phyloP scores from a whole-genome alignment of 305 asterid species.

The Rubia peregrina region DNA sequence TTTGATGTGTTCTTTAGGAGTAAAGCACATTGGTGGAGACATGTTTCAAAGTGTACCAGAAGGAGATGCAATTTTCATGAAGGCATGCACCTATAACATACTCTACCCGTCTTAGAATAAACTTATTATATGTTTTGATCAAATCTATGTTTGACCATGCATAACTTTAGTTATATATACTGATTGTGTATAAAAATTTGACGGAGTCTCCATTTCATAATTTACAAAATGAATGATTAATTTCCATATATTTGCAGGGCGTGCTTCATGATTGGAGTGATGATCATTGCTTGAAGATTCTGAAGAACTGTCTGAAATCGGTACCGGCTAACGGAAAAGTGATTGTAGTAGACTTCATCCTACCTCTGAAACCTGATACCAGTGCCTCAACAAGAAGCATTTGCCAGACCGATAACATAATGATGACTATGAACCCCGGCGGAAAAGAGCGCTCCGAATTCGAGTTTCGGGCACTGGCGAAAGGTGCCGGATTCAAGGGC shows the following conservation, averaged over 20 bases:
- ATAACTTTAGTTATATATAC: too few species aligned
- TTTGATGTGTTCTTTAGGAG: constrained; percentile 8
- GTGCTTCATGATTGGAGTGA: constrained; percentile 8
- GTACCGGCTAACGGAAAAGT: constrained; percentile 1
- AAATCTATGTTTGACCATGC: too few species aligned
- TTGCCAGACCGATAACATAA: constrained; percentile 1
- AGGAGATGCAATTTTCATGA: constrained; percentile 20
- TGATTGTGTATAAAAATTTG: too few species aligned
- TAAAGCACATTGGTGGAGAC: constrained; percentile 28
- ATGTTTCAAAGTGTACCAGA: constrained; percentile 31
- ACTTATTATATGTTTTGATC: too few species aligned
- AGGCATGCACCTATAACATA: background rate
- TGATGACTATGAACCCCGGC: constrained; percentile 4
- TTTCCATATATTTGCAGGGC: background rate
- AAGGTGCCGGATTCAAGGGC: constrained; percentile 4
- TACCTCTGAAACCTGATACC: constrained; percentile 4
- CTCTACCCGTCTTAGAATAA: too few species aligned
- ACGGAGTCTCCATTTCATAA: too few species aligned
- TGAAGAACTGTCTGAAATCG: constrained; percentile 3
- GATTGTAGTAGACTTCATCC: constrained; percentile 7
- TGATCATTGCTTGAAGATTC: background rate
- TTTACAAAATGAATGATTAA: background rate
- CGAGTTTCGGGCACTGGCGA: background rate
- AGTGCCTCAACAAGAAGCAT: background rate
- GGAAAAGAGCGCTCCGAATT: background rate